phyloP scores from a whole-genome alignment of 2,329 filamentous ascomycete species.

The Monosporascus sp. region DNA sequence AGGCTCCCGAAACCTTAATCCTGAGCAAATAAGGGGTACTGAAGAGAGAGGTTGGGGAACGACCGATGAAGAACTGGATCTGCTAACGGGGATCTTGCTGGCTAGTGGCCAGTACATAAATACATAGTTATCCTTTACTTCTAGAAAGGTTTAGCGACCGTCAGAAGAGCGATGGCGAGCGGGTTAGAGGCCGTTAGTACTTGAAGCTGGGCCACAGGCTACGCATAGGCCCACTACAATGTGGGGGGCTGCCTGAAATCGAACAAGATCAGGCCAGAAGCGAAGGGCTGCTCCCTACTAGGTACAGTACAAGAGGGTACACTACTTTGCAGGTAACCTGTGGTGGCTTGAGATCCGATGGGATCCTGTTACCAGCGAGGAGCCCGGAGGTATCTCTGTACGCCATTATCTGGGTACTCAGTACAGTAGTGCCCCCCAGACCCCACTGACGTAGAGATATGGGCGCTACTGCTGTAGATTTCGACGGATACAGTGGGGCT shows the following conservation, averaged over 20 bases:
- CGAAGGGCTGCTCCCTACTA: background rate
- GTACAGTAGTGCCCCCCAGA: background rate
- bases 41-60: too few species aligned
- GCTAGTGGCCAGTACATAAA: too few species aligned
- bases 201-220: background rate
- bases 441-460: background rate
- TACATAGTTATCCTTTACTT: too few species aligned
- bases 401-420: background rate
- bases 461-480: background rate
- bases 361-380: background rate
- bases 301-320: too few species aligned
- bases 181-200: background rate
- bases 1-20: too few species aligned
- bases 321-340: background rate
- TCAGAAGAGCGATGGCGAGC: background rate
- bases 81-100: too few species aligned
- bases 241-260: background rate
- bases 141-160: too few species aligned
- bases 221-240: background rate
- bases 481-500: background rate
- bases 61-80: too few species aligned
- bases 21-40: too few species aligned
- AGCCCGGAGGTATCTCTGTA: background rate
- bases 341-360: background rate
- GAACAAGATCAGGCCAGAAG: background rate